Evolutionary conservation across 2,329 filamentous ascomycete genomes (phyloP).

Genomic region (Penicillium sp.): DNA sequence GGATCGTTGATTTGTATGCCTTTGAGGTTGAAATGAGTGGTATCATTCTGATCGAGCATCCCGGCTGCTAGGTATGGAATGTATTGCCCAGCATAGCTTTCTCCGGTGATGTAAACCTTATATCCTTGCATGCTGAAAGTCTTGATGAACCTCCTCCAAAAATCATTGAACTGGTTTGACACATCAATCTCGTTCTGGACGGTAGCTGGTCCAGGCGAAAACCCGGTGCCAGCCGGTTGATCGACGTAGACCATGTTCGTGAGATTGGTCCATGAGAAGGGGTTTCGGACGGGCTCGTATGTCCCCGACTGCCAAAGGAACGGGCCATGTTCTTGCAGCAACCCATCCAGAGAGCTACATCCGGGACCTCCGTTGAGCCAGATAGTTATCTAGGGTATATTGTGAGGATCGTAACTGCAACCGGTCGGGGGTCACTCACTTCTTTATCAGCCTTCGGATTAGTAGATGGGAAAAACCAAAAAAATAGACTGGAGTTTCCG

Average conservation of each 20-base stretch:
- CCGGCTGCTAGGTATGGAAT: conserved; percentile 72
- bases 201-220: conserved; percentile 64
- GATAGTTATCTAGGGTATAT: conserved; percentile 31
- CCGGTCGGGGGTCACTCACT: conserved; percentile 19
- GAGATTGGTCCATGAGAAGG: conserved; percentile 70
- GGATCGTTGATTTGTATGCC: conserved; percentile 75
- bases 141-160: conserved; percentile 74
- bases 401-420: background rate
- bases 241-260: conserved; percentile 69
- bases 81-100: conserved; percentile 69
- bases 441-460: conserved; percentile 45
- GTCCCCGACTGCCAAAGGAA: conserved; percentile 72
- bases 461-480: conserved; percentile 52
- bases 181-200: conserved; percentile 68
- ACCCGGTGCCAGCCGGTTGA: conserved; percentile 62
- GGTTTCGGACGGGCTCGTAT: conserved; percentile 63
- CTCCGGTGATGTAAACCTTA: conserved; percentile 73
- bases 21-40: conserved; percentile 66
- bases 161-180: conserved; percentile 71
- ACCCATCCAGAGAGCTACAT: conserved; percentile 62
- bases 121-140: conserved; percentile 67
- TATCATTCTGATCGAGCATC: conserved; percentile 70
- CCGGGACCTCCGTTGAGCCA: conserved; percentile 56
- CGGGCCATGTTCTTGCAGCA: conserved; percentile 75
- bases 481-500: conserved; percentile 49